A percentile compares a stretch with the other conserved stretches of the same genome.
Conservation (phyloP, 495 filamentous ascomycete species). For the Talaromyces liani region DNA sequence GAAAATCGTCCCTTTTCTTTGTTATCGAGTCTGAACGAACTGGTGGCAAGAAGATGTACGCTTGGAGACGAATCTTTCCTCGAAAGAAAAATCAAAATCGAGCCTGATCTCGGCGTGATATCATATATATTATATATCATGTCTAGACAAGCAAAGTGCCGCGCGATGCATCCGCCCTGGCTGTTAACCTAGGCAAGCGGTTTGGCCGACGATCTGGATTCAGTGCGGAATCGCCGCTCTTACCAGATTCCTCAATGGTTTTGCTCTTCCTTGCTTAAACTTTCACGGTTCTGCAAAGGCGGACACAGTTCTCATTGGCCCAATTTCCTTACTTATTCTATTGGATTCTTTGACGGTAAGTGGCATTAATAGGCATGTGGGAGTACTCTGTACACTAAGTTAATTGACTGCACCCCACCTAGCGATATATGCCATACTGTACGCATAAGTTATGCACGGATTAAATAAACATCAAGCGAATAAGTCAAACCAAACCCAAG, state of each 20-base stretch:
- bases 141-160: not conserved
- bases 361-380: not conserved
- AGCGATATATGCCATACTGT: no score
- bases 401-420: no score
- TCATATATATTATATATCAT: not conserved
- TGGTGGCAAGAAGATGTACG: not conserved
- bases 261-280: not conserved
- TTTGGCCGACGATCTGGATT: not conserved
- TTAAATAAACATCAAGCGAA: no score
- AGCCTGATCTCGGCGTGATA: not conserved
- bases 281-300: not conserved
- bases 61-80: not conserved
- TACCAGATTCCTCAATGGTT: not conserved
- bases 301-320: not conserved
- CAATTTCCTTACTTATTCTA: not conserved
- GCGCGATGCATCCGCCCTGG: not conserved
- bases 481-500: no score
- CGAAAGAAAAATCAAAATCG: not conserved
- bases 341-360: not conserved
- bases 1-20: not conserved
- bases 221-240: not conserved
- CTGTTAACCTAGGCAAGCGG: not conserved
- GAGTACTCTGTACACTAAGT: not conserved
- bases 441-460: no score
- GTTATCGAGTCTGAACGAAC: not conserved